Evolutionary conservation across 257 asterid species (phyloP), one percentile per base, ranked within the genome.

Genomic region (Haberlea rhodopensis): DNA sequence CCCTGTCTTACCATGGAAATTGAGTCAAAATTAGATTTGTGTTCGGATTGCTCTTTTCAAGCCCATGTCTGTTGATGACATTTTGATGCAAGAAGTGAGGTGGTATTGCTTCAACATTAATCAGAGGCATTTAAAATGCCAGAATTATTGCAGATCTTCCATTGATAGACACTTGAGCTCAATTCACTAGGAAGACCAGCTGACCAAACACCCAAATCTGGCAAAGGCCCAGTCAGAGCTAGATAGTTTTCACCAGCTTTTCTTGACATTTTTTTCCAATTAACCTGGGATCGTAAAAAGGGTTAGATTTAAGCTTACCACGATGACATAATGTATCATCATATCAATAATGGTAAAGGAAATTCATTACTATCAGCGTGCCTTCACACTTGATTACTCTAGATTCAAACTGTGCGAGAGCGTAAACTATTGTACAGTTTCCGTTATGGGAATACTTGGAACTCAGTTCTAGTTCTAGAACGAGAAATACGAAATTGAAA

Each of bases 221-320:
- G 90, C 66, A 81, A 70, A 66, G 77, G 63, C 43, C 96, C 95
- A 7, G 96, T 89, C 13, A 86, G 71, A 31, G 94, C 96, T 32
- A 89, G 73, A 72, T 74, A 86, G 80, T 89, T 89, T 71, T 80
- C 92, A 28, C 92, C 92, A n/a, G 85, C 78, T 53, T 66, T 67
- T 26, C 53, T 57, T 13, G 83, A 71, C 83, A 77, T 69, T 76
- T 67, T 77, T 75, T 77, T 82, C 88, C 88, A 82, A n/a, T 69
- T 76, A 11, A 82, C 87, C 84, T 81, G 67, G 7, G 21, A 24
- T 18, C 34, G 2, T n/a, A 24, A 40, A 20, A 29, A 37, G 10
- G 46, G 19, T 10, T 48, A 34, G 54, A 59, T 59, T 51, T 40
- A 57, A n/a, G 53, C 29, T 62, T 18, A 32, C 10, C 46, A 37